Evolutionary conservation across 352 stramenopile species (phyloP), one percentile per base, ranked within the genome.

Genomic region (Pythium biforme): DNA sequence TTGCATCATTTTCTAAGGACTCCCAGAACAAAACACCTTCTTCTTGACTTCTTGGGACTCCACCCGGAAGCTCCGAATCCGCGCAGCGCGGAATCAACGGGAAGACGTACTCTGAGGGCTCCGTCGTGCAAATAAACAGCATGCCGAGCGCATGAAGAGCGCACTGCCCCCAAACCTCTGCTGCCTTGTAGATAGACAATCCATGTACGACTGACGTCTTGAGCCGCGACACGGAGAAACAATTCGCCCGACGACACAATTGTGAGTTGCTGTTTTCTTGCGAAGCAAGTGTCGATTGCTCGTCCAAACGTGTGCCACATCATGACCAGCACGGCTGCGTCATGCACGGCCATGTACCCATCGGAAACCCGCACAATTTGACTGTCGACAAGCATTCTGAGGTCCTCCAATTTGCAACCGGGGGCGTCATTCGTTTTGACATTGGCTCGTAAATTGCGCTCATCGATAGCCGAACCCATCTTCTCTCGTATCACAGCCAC

Each of bases 391-490:
- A 70, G 49, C 14, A 50, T 17, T 41, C 57, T 27, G 22, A 70
- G 17, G 45, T 72, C 50, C 4, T 54, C 51, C 2, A 75, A 20
- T 23, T 54, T 70, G 39, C 64, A 69, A 0, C 37, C 68, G 7
- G 64, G 68, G 10, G 55, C 64, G 6, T 64, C 69, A n/a, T 64
- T 64, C 1, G 51, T 63, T 47, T 69, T 55, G 12, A 72, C 31
- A 19, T 62, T 66, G 0, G 37, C 25, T 12, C 37, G 17, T n/a
- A 75, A 10, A 46, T 75, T 70, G 20, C 52, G 49, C 27, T 68
- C 60, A 12, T 72, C 64, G n/a, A 73, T 75, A 7, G 47, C 31
- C 20, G n/a, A 34, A 12, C 22, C 46, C 59, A 75, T 72, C 53
- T 72, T 75, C 12, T 69, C 63, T 9, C 41, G 56, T 27, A 69